phyloP scores from a whole-genome alignment of 257 asterid genomes.

The Fraxinus americana region DNA sequence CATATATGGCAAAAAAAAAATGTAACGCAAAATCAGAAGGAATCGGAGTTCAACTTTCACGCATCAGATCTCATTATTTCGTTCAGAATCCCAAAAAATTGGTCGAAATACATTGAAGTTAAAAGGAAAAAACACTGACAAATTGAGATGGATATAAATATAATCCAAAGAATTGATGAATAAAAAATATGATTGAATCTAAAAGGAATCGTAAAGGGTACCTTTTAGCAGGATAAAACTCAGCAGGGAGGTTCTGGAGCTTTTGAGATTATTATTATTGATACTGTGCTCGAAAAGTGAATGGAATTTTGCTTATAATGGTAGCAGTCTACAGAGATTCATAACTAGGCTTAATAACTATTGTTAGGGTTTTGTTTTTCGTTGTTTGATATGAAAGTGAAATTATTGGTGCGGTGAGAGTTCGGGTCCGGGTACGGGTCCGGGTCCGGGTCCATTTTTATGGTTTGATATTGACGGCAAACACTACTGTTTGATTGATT shows the following conservation, averaged over 20 bases:
- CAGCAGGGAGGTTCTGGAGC: not conserved
- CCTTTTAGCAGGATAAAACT: not conserved
- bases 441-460: too few species aligned
- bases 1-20: not conserved
- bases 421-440: too few species aligned
- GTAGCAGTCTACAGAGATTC: not conserved
- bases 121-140: not conserved
- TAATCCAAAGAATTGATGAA: not conserved
- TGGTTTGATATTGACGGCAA: too few species aligned
- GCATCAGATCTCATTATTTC: not conserved
- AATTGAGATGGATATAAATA: not conserved
- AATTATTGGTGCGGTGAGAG: too few species aligned
- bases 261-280: not conserved
- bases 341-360: too few species aligned
- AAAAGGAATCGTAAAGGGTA: not conserved
- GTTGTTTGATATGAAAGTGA: too few species aligned
- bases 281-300: not conserved
- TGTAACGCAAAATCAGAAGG: not conserved
- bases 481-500: too few species aligned
- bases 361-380: too few species aligned
- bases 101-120: not conserved
- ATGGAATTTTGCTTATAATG: not conserved
- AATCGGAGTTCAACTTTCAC: not conserved
- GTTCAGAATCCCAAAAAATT: not conserved
- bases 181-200: not conserved